A percentile compares a stretch with the other conserved stretches of the same genome.
phyloP scores from a whole-genome alignment of 1,139 yeast species.

The Debaryomyces robertsiae region DNA sequence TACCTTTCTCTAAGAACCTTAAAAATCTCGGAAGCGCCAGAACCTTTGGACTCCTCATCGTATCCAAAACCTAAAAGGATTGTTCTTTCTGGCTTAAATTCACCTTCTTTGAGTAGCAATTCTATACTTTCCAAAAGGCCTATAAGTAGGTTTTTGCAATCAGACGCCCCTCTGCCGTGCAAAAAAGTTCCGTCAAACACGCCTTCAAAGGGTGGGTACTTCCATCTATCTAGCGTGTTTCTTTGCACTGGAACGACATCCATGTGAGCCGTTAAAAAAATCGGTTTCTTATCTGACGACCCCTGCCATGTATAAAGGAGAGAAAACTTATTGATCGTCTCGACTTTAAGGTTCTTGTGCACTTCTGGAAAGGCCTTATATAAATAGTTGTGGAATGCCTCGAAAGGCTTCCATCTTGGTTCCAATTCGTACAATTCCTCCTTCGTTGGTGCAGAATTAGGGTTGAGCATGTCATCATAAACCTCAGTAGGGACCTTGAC shows the following conservation, averaged over 20 bases:
- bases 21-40: conserved; percentile 37
- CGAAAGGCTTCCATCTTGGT: conserved; percentile 35
- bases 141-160: conserved; percentile 47
- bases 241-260: conserved; percentile 54
- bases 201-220: conserved; percentile 46
- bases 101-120: conserved; percentile 34
- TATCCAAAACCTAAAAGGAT: conserved; percentile 49
- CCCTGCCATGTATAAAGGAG: conserved; percentile 44
- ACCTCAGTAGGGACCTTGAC: conserved; percentile 64
- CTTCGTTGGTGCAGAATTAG: conserved; percentile 23
- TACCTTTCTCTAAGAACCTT: conserved; percentile 32
- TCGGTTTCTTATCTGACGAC: conserved; percentile 33
- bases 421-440: conserved; percentile 31
- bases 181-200: conserved; percentile 40
- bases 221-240: conserved; percentile 44
- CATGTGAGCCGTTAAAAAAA: conserved; percentile 50
- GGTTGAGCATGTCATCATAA: conserved; percentile 49
- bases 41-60: conserved; percentile 50
- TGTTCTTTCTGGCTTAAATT: conserved; percentile 44
- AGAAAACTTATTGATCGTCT: conserved; percentile 34
- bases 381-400: conserved; percentile 32
- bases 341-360: conserved; percentile 32
- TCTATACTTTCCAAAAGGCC: conserved; percentile 47
- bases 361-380: conserved; percentile 34
- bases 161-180: conserved; percentile 51